phyloP scores from a whole-genome alignment of 345 rosid species.

The Carallia pectinifolia region DNA sequence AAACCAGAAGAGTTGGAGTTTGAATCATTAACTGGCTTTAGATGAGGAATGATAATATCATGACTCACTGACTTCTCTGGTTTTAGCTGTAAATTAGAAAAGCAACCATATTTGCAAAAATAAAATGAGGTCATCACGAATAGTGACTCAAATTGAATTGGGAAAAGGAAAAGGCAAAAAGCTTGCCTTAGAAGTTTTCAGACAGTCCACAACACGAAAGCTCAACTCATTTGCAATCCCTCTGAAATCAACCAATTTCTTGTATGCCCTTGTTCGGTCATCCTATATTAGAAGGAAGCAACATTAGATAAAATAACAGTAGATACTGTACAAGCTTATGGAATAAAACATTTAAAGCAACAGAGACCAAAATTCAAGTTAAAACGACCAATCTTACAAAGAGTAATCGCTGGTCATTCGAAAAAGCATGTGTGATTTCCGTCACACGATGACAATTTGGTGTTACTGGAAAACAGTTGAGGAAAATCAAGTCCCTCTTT shows the following conservation, averaged over 20 bases:
- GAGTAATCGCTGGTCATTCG: conserved; percentile 49
- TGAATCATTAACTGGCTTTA: conserved; percentile 39
- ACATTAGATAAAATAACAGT: conserved; percentile 5
- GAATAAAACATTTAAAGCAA: conserved; percentile 9
- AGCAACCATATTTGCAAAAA: conserved; percentile 9
- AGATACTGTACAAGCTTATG: conserved; percentile 5
- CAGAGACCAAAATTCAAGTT: neutral
- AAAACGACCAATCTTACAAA: conserved; percentile 52
- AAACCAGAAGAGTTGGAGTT: conserved; percentile 62
- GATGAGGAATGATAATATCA: conserved; percentile 40
- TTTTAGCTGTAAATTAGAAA: conserved; percentile 48
- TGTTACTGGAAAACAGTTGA: conserved; percentile 66
- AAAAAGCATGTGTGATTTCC: conserved; percentile 55
- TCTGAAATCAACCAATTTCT: conserved; percentile 63
- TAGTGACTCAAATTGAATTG: neutral
- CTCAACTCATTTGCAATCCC: conserved; percentile 67
- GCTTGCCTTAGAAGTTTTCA: conserved; percentile 81
- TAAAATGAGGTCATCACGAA: neutral
- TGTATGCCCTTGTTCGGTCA: conserved; percentile 71
- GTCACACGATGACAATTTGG: conserved; percentile 88
- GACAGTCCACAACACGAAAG: conserved; percentile 64
- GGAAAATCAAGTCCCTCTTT: conserved; percentile 37
- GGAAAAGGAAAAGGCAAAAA: conserved; percentile 1
- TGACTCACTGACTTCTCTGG: conserved; percentile 52
- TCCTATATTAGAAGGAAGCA: conserved; percentile 47